These are phyloP conservation scores for Poteriospumella lacustris DNA, from an alignment of 108 stramenopile genomes.

Conservation along the genomic window DNA sequence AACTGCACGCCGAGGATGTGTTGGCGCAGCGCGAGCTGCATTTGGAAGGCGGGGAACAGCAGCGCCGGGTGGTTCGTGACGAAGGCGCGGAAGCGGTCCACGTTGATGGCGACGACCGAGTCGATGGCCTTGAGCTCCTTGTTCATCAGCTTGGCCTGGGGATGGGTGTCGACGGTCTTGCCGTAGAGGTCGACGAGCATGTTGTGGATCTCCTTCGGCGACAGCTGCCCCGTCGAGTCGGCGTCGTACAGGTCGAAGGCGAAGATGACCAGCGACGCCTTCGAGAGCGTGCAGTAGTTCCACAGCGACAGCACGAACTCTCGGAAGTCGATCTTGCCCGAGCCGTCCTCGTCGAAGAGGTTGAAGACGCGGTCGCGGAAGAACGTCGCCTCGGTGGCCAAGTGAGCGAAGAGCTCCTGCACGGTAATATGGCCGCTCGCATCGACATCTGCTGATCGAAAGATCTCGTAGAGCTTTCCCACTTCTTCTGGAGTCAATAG, in stretches of 20 bases:
- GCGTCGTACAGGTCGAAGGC: conserved; percentile 57
- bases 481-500: neutral
- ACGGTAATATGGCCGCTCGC: conserved; percentile 36
- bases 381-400: conserved; percentile 37
- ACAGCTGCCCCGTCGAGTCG: conserved; percentile 48
- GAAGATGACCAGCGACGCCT: conserved; percentile 49
- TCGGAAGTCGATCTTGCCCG: conserved; percentile 50
- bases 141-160: conserved; percentile 38
- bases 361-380: conserved; percentile 45
- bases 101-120: conserved; percentile 17
- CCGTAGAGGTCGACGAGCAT: conserved; percentile 57
- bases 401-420: conserved; percentile 34
- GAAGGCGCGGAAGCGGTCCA: conserved; percentile 45
- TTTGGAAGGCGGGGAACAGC: conserved; percentile 47
- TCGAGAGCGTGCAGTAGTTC: conserved; percentile 57
- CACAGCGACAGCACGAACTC: conserved; percentile 57
- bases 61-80: conserved; percentile 50
- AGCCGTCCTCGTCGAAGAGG: conserved; percentile 45
- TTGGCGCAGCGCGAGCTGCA: conserved; percentile 44
- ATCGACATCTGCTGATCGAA: conserved; percentile 35
- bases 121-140: neutral
- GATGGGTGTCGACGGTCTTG: conserved; percentile 32
- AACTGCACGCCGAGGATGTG: conserved; percentile 50
- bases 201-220: conserved; percentile 38
- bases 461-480: neutral